Evolutionary conservation across 495 filamentous ascomycete genomes (phyloP).

Genomic region (Tuber magnatum): DNA sequence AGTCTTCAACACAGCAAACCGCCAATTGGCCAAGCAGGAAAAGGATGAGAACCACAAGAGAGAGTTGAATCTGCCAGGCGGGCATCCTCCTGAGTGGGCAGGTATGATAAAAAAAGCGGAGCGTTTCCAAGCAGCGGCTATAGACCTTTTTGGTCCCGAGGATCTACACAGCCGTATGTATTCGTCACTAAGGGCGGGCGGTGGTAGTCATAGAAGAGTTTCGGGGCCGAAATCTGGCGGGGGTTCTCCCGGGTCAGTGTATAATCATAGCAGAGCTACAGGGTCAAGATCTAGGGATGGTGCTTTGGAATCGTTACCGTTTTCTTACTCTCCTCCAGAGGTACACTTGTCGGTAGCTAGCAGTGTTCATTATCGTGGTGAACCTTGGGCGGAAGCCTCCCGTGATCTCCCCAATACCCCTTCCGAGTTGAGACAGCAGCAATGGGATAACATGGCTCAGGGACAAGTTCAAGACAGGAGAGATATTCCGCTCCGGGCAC

Average conservation of each 20-base stretch:
- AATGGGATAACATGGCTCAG: background rate
- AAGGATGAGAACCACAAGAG: background rate
- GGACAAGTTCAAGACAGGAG: background rate
- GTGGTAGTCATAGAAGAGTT: background rate
- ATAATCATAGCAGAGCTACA: background rate
- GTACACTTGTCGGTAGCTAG: background rate
- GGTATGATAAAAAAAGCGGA: background rate
- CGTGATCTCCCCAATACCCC: background rate
- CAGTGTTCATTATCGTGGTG: background rate
- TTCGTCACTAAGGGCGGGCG: background rate
- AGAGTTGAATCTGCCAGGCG: background rate
- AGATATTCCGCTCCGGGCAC: background rate
- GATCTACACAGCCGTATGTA: background rate
- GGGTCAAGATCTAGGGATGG: background rate
- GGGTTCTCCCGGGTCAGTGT: background rate
- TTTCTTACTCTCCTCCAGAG: background rate
- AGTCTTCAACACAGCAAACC: background rate
- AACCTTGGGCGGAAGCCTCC: background rate
- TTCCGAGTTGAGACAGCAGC: background rate
- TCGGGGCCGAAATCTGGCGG: background rate
- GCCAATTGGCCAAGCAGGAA: background rate
- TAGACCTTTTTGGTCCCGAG: background rate
- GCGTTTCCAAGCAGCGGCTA: background rate
- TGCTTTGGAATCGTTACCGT: background rate
- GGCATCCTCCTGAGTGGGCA: background rate